Base-by-base conservation (phyloP, 1,139 yeast species). In the Pichia sp. region DNA sequence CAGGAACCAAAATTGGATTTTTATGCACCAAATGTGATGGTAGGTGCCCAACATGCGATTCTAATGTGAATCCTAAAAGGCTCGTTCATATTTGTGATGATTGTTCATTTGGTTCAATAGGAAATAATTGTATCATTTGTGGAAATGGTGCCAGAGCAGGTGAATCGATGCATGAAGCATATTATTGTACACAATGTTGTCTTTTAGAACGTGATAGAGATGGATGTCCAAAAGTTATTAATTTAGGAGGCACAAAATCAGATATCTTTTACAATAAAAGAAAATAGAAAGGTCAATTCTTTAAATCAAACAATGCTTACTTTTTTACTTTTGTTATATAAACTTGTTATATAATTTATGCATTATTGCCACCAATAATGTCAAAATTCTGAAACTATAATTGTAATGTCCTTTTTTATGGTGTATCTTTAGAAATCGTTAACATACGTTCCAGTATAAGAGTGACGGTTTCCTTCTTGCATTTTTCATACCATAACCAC, bases 11-110 rank as follows among this genome's bases (percentile, higher is more conserved):
- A 30, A 63, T 77, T 6, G 97, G 96, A 0, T 66, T 72, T 46
- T 70, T 90, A 8, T 90, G 98, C 59, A 79, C 78, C 34, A 84
- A 76, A 62, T 90, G 98, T 62, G 97, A 90, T 59, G 97, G 97
- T 2, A 73, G 82, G 52, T 90, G 98, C 59, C 97, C 97, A 2
- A 70, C 80, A 1, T 90, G 98, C 63, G 97, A 89, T 60, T 85
- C 96, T 1, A 78, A 74, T 53, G 96, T 87, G 11, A 80, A 85
- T 50, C 90, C 95, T 1, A 74, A 78, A 7, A 71, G 79, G n/a
- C 65, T 70, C 46, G 97, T 81, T 3, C 70, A 85, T 51, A 74
- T 87, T 29, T 90, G 98, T 63, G 89, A 84, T 48, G 94, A 83
- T 53, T 90, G 98, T 61, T 73, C 95, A 0, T 78, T 78, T 56